Evolutionary conservation across 495 filamentous ascomycete species (phyloP).

Genomic region (Achaetomiella virescens): DNA sequence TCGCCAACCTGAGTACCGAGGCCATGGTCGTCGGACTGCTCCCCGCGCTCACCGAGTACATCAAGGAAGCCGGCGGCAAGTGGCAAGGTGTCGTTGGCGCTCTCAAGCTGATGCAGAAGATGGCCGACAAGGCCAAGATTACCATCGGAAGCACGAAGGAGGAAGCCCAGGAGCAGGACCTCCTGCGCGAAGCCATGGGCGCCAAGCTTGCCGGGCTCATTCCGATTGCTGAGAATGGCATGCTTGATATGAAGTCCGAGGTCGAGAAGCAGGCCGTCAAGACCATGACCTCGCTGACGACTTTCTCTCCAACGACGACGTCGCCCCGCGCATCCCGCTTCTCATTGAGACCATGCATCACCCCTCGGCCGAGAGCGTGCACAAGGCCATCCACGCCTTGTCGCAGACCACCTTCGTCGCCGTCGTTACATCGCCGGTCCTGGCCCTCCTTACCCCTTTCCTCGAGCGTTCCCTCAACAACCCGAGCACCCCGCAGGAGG

Average conservation of each 20-base stretch:
- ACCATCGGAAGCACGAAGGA: constrained; percentile 68
- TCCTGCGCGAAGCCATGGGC: constrained; percentile 87
- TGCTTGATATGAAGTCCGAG: constrained; percentile 93
- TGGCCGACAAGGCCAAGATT: constrained; percentile 89
- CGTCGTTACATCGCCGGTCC: constrained; percentile 92
- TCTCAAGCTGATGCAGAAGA: constrained; percentile 71
- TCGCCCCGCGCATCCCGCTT: constrained; percentile 84
- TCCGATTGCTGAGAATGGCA: constrained; percentile 83
- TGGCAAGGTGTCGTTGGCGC: constrained; percentile 94
- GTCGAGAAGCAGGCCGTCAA: constrained; percentile 82
- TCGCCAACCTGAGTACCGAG: constrained; percentile 70
- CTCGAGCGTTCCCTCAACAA: constrained; percentile 89
- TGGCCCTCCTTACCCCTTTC: constrained; percentile 93
- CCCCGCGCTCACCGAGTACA: constrained; percentile 64
- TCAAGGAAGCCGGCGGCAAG: constrained; percentile 76
- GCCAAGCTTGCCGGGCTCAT: constrained; percentile 85
- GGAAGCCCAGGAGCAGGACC: constrained; percentile 75
- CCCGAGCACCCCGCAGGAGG: constrained; percentile 86
- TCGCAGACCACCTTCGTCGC: constrained; percentile 99
- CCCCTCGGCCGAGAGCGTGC: constrained; percentile 77
- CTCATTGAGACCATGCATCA: constrained; percentile 94
- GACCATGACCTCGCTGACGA: constrained; percentile 85
- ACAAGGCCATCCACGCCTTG: constrained; percentile 93
- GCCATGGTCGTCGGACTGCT: constrained; percentile 72
- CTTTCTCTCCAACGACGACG: constrained; percentile 96